phyloP scores from a whole-genome alignment of 148 eudicot species.

The Rhododendron vialii region DNA sequence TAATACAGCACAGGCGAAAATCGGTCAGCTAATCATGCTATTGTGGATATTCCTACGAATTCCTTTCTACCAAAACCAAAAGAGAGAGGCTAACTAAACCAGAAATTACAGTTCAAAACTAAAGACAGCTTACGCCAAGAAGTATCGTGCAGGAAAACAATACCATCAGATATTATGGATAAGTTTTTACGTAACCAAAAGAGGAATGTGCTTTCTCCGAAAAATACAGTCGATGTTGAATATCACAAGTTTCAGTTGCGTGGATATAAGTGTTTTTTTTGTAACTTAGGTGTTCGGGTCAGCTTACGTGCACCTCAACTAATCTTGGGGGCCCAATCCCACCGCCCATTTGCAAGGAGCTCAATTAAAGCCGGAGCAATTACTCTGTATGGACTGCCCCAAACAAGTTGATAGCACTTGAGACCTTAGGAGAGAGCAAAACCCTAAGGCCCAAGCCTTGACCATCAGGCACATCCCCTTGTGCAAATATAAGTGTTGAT shows the following conservation, averaged over 20 bases:
- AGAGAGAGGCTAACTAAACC: not conserved
- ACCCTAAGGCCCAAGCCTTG: too few relatives aligned
- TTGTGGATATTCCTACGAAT: not conserved
- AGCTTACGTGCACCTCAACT: too few relatives aligned
- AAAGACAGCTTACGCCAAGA: not conserved
- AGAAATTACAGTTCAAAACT: not conserved
- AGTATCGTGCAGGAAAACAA: not conserved
- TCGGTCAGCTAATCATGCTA: not conserved
- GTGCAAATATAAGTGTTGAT: not conserved
- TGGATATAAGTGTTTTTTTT: not conserved
- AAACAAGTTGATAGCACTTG: too few relatives aligned
- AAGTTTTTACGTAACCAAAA: not conserved
- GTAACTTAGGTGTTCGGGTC: too few relatives aligned
- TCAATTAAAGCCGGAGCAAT: too few relatives aligned
- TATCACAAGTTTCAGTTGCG: not conserved
- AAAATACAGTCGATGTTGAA: not conserved
- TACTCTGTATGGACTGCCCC: too few relatives aligned
- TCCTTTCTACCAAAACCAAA: not conserved
- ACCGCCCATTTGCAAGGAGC: too few relatives aligned
- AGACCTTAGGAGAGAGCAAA: too few relatives aligned
- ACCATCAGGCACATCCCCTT: not conserved
- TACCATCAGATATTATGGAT: not conserved
- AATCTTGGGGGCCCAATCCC: too few relatives aligned
- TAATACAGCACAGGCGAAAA: conserved; percentile 5
- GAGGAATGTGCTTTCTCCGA: not conserved